Conservation (phyloP, 768 basidiomycete species). For the Ramaria rubella region DNA sequence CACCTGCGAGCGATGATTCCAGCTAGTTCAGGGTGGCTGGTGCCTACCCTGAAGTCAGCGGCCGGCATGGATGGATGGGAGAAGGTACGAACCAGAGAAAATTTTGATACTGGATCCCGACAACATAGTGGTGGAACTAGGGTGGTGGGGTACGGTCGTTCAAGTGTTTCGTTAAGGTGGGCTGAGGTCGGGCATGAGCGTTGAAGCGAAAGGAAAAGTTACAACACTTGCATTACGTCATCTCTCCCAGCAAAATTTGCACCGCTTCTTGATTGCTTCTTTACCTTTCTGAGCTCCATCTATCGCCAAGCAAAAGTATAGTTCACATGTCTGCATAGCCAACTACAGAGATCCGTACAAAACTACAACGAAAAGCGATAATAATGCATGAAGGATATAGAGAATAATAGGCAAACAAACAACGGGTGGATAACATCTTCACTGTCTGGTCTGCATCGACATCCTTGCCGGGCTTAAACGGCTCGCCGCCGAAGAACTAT, state of each 20-base stretch:
- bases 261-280: too few relatives aligned
- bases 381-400: background rate
- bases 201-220: background rate
- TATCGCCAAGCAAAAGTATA: too few relatives aligned
- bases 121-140: conserved; percentile 35
- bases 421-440: background rate
- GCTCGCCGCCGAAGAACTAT: background rate
- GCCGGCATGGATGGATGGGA: background rate
- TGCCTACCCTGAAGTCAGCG: conserved; percentile 44
- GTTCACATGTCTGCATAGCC: background rate
- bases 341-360: conserved; percentile 1
- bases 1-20: conserved; percentile 91
- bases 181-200: background rate
- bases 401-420: background rate
- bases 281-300: too few relatives aligned
- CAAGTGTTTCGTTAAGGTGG: background rate
- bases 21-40: conserved; percentile 92
- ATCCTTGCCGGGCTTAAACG: background rate
- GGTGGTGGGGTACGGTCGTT: background rate
- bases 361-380: background rate
- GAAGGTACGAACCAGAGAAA: conserved; percentile 43
- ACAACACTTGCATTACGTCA: background rate
- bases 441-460: background rate
- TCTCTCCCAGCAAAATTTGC: background rate
- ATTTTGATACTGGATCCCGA: conserved; percentile 54